Base-by-base conservation (phyloP, 305 asterid species). In the Fraxinus platypoda region DNA sequence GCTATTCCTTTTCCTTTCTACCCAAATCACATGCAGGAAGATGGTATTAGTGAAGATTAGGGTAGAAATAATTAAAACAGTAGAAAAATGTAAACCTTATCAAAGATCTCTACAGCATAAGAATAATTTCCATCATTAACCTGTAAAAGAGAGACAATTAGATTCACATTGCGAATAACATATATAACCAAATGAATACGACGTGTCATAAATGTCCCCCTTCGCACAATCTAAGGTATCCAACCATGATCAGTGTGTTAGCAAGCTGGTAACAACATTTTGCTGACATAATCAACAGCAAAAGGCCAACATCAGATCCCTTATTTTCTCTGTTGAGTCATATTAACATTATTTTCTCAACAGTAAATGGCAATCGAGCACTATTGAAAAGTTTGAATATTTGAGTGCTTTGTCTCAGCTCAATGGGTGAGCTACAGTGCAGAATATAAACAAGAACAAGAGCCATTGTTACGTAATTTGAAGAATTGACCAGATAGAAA, bases 101-200 rank as follows among this genome's bases (percentile, higher is more conserved):
- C 95, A 89, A 96, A 96, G 79, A 93, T 94, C 90, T 97, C 90
- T 86, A 96, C 88, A 31, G 98, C 99, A 82, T 89, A 84, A 84
- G 87, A 91, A 91, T 94, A 96, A 68, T 92, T 92, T 86, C 99
- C 99, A 82, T 94, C 99, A 75, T 96, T 96, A 83, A 96, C 99
- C 99, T 96, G 95, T 87, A 86, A 87, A 86, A 72, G 78, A 83
- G 72, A 85, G 83, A 85, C 34, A 81, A 41, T 74, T 54, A 74
- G 80, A 74, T 74, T 87, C 80, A 83, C 66, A 74, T 62, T 64
- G 76, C 30, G 70, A 34, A 35, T 72, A 81, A 71, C 34, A 4
- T 68, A 68, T 4, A 68, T 3, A 68, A 68, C 9, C 74, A 28
- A 66, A 66, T 66, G n/a, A 66, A 66, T 66, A 28, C 11, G 74